Evolutionary conservation across 306 rosid species (phyloP), one percentile per base, ranked within the genome.

Genomic region (Morella rubra): DNA sequence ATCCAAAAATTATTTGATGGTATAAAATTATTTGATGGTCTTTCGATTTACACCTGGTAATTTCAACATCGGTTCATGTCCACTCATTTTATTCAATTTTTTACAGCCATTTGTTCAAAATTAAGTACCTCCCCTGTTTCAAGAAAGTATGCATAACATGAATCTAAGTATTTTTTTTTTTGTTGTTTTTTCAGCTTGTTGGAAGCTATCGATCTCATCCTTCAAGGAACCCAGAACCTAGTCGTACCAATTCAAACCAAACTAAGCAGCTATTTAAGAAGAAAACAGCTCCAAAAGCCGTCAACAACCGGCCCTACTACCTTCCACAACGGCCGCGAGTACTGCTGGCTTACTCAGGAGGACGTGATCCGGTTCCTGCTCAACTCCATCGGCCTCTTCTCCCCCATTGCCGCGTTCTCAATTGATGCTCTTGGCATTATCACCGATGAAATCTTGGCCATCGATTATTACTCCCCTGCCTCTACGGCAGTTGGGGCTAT

Each of bases 341-440:
- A 80, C 79, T 95, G 99, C 71, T 95, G 98, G 99, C 62, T 95
- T 49, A 92, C 97, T 2, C 99, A 87, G 62, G 99, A 92, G 75
- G 99, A 92, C 65, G 90, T 95, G 44, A 81, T 95, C 53, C 74
- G 98, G 16, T 95, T 91, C 85, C 85, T 95, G 11, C 92, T 95
- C 9, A 84, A 88, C 77, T 92, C 96, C 41, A 92, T 95, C 20
- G 93, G 96, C 15, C 87, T 87, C 42, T 95, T 95, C 87, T 86
- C 89, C 3, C 96, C 97, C 7, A 80, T 95, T 70, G 84, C 97
- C 18, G 84, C 92, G 1, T 78, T 85, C 70, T 85, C 99, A 13
- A 73, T 95, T 44, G 90, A 87, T 65, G 18, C 87, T 32, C 98
- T 95, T 3, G 90, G 86, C 8, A 85, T 95, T 68, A 91, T 95